phyloP scores from a whole-genome alignment of 169 alveolate species.

The Cryptosporidium baileyi region DNA sequence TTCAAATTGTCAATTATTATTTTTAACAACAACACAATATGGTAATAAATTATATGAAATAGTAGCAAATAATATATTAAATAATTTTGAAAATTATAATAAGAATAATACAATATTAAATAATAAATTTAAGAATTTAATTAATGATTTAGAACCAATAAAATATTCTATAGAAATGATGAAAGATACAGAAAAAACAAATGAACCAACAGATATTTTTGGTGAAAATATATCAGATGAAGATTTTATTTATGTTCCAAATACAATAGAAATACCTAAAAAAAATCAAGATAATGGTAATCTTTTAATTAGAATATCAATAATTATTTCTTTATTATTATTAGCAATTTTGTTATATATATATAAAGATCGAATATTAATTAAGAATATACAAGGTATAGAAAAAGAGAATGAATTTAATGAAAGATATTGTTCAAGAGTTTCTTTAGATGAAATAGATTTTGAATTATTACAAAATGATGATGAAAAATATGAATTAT shows the following conservation, averaged over 20 bases:
- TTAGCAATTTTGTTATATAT: conserved; percentile 16
- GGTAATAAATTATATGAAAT: conserved; percentile 23
- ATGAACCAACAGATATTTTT: conserved; percentile 26
- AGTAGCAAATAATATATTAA: conserved; percentile 9
- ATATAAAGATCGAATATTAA: conserved; percentile 3
- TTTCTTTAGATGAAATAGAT: conserved; percentile 42
- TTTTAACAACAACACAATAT: conserved; percentile 2
- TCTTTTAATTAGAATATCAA: conserved; percentile 15
- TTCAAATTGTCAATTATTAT: not conserved
- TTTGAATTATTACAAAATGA: not conserved
- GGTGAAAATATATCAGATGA: conserved; percentile 52
- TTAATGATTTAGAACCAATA: conserved; percentile 17
- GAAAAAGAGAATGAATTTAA: not conserved
- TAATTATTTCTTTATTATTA: conserved; percentile 5
- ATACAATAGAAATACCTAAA: conserved; percentile 3
- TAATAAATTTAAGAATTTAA: not conserved
- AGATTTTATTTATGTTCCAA: conserved; percentile 47
- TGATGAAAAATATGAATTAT: not conserved
- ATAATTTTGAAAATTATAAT: not conserved
- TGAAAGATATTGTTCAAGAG: conserved; percentile 57
- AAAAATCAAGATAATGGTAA: not conserved
- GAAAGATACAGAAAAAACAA: conserved; percentile 1
- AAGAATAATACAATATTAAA: not conserved
- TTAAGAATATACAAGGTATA: not conserved
- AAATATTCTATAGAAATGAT: conserved; percentile 20